Evolutionary conservation across 108 stramenopile genomes (phyloP), one percentile per base, ranked within the genome.

Genomic region (Fragilaria crotonensis): DNA sequence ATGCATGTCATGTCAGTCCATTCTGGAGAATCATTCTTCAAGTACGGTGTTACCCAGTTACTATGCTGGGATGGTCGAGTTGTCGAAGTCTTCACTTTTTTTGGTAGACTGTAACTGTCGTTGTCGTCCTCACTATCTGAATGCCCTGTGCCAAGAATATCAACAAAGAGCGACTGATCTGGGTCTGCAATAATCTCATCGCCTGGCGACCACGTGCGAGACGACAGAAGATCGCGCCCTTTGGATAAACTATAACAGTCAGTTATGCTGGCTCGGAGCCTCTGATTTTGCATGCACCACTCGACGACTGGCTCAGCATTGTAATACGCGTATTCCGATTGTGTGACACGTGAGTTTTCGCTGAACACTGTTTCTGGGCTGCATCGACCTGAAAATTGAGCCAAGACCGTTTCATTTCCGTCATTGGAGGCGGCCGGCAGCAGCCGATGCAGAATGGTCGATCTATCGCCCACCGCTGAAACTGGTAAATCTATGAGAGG

Each of bases 1-100:
- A 63, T 70, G 36, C 75, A 76, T 9, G 84, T 90, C 74, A 75
- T 76, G 51, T 90, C 89, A 27, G 79, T 77, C 78, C 76, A 89
- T 41, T 85, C 78, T 26, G 80, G 84, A 4, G 69, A 70, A 54
- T 90, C 89, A 47, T 79, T 81, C 51, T 90, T 76, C 25, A 84
- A 64, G 49, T 85, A 90, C 14, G 89, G 89, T 23, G 65, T 65
- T 31, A 73, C 31, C 89, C 89, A 90, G 33, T 78, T 63, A 28
- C 70, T 67, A 49, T 68, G 60, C 20, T 19, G 22, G 20, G 22
- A 23, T 50, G 49, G 49, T 7, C 23, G 22, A 25, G 28, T 18
- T 5, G 30, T 55, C 14, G 28, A 30, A 30, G 18, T 27, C 30
- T 55, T 18, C 26, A 19, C 19, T 41, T 41, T 41, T 41, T 14